Evolutionary conservation across 768 basidiomycete genomes (phyloP).

Genomic region (Lactarius indigo): DNA sequence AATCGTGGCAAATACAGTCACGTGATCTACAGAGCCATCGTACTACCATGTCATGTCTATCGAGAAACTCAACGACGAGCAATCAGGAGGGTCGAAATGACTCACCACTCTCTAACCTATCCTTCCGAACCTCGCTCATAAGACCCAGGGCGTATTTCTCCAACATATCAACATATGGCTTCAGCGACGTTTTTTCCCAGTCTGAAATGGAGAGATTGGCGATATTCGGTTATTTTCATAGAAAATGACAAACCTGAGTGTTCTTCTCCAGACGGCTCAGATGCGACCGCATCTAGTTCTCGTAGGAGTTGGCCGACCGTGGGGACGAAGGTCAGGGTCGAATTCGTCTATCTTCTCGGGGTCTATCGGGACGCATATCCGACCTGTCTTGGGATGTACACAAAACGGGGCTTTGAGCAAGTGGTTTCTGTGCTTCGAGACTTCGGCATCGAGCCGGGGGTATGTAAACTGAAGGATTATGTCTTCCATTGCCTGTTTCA

Average conservation of each 20-base stretch:
- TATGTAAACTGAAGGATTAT: constrained; percentile 92
- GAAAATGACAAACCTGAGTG: constrained; percentile 19
- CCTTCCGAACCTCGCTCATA: constrained; percentile 53
- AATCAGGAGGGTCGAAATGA: not conserved
- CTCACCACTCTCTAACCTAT: constrained; percentile 45
- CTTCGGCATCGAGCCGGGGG: constrained; percentile 94
- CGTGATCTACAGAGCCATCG: not conserved
- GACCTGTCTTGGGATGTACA: constrained; percentile 92
- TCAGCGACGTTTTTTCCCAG: constrained; percentile 85
- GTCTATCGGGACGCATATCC: constrained; percentile 92
- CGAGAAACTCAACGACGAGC: not conserved
- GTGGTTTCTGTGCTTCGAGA: constrained; percentile 96
- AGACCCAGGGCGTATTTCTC: constrained; percentile 63
- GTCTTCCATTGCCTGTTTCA: constrained; percentile 68
- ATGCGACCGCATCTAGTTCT: constrained; percentile 58
- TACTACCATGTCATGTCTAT: constrained; percentile 24
- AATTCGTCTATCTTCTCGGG: constrained; percentile 72
- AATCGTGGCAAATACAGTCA: not conserved
- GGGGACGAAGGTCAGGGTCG: constrained; percentile 78
- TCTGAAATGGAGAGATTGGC: constrained; percentile 38
- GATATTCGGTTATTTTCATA: not conserved
- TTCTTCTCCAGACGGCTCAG: constrained; percentile 18
- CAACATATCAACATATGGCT: constrained; percentile 85
- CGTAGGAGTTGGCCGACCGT: constrained; percentile 79
- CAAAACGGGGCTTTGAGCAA: constrained; percentile 97